Percentiles rank a stretch among this genome's conserved stretches.
phyloP scores from a whole-genome alignment of 148 eudicot genomes.

The Polygonum aviculare region DNA sequence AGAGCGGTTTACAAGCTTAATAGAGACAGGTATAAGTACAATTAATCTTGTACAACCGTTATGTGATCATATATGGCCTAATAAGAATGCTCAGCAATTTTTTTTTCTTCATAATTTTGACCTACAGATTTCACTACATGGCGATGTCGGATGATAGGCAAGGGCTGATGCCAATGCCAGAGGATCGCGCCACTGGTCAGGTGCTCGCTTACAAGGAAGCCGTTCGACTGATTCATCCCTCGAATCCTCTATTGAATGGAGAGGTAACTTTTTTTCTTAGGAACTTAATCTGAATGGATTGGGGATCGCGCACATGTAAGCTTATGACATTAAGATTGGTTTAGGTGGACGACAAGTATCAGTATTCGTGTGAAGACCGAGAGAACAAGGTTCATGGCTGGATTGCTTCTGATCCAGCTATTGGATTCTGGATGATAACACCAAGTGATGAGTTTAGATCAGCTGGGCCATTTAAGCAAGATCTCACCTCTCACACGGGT shows the following conservation, averaged over 20 bases:
- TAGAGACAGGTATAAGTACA: not conserved
- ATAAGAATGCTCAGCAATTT: not conserved
- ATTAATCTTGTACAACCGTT: not conserved
- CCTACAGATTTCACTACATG: constrained; percentile 63
- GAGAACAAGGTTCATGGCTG: constrained; percentile 71
- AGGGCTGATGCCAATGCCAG: constrained; percentile 48
- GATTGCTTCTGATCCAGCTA: constrained; percentile 30
- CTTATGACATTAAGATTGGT: not conserved
- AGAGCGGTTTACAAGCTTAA: constrained; percentile 33
- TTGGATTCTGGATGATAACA: constrained; percentile 78
- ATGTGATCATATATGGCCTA: not conserved
- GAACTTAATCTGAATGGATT: no score
- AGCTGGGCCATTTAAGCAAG: constrained; percentile 78
- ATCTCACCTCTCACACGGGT: constrained; percentile 76
- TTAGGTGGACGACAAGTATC: constrained; percentile 88
- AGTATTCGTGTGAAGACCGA: constrained; percentile 50
- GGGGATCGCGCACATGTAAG: no score
- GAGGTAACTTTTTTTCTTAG: constrained; percentile 29
- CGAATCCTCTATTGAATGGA: constrained; percentile 29
- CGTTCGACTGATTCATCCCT: constrained; percentile 42
- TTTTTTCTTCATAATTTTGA: not conserved
- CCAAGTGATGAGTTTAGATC: constrained; percentile 60
- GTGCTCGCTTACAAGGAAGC: constrained; percentile 59
- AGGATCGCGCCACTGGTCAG: constrained; percentile 41
- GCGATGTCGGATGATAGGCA: constrained; percentile 64